Evolutionary conservation across 1,284 basidiomycete genomes (phyloP), one percentile per base, ranked within the genome.

Genomic region (Laetiporus sulphureus): DNA sequence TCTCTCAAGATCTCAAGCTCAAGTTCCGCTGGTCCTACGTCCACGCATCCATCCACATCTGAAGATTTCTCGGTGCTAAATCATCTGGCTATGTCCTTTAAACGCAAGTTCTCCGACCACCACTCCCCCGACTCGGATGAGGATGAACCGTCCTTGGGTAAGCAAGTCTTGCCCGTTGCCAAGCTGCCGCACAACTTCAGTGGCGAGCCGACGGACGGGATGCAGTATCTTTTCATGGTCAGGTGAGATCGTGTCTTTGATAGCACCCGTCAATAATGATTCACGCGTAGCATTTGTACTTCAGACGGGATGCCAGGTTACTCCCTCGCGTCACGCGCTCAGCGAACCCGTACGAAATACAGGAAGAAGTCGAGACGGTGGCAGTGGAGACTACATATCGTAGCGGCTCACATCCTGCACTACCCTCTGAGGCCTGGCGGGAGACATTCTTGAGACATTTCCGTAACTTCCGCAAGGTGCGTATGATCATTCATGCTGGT

Each of bases 171-270:
- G 3, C 85, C 85, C 16, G 82, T 89, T 18, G 85, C 86, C 29
- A 72, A 79, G 54, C 71, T 89, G 37, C 82, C 84, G 23, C 59
- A 65, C 16, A 66, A 78, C 53, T 90, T 80, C 56, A 63, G 75
- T 47, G 77, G 71, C 19, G 71, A 71, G 39, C 87, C 87, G 1
- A 60, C 64, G 54, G 81, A 91, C 60, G 87, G 88, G 2, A 53
- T 84, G 70, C 73, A 91, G 55, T 91, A 91, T 58, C 67, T 91
- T 25, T 89, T 89, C 59, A 77, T 77, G 39, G 87, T 91, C 38
- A 73, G 86, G 85, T 86, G 49, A 41, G 65, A 51, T 20, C 32
- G 11, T n/a, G n/a, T n/a, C n/a, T n/a, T n/a, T n/a, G n/a, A n/a
- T n/a, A n/a, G n/a, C n/a, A n/a, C n/a, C n/a, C n/a, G n/a, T n/a